Conservation (phyloP, 805 yeast species). For the Zygosaccharomyces rouxii region DNA sequence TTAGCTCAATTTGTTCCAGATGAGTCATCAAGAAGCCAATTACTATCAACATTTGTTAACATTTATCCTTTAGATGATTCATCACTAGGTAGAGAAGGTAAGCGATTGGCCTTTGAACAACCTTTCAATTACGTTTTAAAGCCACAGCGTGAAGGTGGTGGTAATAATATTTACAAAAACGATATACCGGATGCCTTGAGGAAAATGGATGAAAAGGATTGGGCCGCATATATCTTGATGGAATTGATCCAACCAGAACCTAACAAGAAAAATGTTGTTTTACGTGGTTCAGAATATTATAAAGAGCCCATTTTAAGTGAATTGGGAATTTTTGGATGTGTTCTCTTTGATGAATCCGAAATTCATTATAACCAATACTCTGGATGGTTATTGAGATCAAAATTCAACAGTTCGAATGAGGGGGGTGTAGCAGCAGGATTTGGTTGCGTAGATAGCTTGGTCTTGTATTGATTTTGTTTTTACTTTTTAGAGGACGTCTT, state of each 20-base stretch:
- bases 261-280: constrained; percentile 58
- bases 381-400: constrained; percentile 87
- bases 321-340: constrained; percentile 84
- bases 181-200: constrained; percentile 74
- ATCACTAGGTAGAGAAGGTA: constrained; percentile 56
- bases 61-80: constrained; percentile 83
- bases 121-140: constrained; percentile 80
- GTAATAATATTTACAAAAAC: constrained; percentile 84
- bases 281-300: constrained; percentile 58
- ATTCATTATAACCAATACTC: constrained; percentile 60
- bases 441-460: constrained; percentile 89
- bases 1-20: constrained; percentile 44
- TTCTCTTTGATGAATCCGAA: constrained; percentile 65
- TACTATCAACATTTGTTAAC: constrained; percentile 63
- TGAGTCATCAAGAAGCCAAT: constrained; percentile 32
- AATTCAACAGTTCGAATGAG: constrained; percentile 81
- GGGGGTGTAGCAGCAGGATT: constrained; percentile 99
- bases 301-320: constrained; percentile 83
- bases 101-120: constrained; percentile 56
- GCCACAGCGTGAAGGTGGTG: constrained; percentile 99
- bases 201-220: constrained; percentile 56
- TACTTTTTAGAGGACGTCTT: no score
- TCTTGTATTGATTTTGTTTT: constrained; percentile 24
- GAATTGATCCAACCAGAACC: constrained; percentile 78
- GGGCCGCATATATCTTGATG: constrained; percentile 93